Evolutionary conservation across 2,329 filamentous ascomycete species (phyloP).

Genomic region (Clonostachys solani): DNA sequence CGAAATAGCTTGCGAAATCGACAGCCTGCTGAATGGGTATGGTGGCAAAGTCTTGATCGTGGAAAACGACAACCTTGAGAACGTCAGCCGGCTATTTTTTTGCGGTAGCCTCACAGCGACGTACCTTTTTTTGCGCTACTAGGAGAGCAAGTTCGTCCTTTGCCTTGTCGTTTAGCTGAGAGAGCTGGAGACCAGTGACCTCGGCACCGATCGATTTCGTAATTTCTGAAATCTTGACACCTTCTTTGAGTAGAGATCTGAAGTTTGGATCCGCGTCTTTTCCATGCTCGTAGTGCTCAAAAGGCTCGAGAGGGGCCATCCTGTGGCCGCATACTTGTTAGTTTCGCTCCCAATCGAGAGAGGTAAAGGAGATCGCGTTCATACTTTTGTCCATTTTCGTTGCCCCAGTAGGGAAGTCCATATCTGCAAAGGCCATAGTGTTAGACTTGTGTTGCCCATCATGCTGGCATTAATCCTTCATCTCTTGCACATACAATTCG

Average conservation of each 20-base stretch:
- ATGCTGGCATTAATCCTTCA: no score
- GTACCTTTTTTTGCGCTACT: slow-evolving; percentile 26
- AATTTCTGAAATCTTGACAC: neutral
- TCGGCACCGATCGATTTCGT: slow-evolving; percentile 23
- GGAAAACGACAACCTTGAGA: slow-evolving; percentile 75
- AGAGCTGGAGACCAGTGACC: slow-evolving; percentile 32
- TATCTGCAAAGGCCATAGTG: no score
- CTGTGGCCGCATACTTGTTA: no score
- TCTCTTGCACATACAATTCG: no score
- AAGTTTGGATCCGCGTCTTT: slow-evolving; percentile 68
- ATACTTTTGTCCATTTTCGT: no score
- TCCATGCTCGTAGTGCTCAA: slow-evolving; percentile 72
- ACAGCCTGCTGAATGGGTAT: slow-evolving; percentile 67
- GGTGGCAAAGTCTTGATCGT: slow-evolving; percentile 68
- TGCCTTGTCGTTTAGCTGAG: slow-evolving; percentile 28
- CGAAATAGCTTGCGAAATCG: slow-evolving; percentile 70
- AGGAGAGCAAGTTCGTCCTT: slow-evolving; percentile 35
- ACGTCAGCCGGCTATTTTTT: slow-evolving; percentile 24
- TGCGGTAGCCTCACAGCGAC: slow-evolving; percentile 26
- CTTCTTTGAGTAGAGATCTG: slow-evolving; percentile 54
- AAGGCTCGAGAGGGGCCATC: slow-evolving; percentile 55
- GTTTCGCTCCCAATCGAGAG: no score
- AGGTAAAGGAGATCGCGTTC: no score
- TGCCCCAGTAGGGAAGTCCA: no score
- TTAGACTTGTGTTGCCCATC: no score